Evolutionary conservation across 1,284 basidiomycete species (phyloP).

Genomic region (Rhodotorula glutinis): DNA sequence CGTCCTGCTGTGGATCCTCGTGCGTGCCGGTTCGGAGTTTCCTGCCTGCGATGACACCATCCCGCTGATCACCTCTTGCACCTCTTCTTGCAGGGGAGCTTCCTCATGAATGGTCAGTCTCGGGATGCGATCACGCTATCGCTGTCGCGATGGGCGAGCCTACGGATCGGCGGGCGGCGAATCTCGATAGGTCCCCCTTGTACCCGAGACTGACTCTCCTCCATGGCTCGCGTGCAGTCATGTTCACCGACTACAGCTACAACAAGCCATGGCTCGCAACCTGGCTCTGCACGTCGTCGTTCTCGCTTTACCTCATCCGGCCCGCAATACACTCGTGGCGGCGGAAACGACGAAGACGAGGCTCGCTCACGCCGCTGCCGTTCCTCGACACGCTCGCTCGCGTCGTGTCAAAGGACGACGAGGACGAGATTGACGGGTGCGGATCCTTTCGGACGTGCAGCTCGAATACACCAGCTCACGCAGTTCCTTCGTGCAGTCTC

Average conservation of each 20-base stretch:
- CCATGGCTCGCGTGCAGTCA: constrained; percentile 14
- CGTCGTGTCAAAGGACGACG: constrained; percentile 16
- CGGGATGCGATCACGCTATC: no score
- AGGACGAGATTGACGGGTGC: neutral
- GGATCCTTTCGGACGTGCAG: neutral
- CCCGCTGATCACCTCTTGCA: neutral
- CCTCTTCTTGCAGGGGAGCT: constrained; percentile 21
- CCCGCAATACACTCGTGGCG: constrained; percentile 56
- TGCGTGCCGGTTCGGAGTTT: no score
- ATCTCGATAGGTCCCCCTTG: neutral
- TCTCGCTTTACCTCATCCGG: constrained; percentile 79
- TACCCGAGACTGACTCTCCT: neutral
- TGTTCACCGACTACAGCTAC: constrained; percentile 43
- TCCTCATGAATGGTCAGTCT: constrained; percentile 39
- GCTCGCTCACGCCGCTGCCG: neutral
- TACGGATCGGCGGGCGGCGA: neutral
- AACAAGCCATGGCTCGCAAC: constrained; percentile 58
- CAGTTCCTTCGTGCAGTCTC: neutral
- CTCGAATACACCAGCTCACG: neutral
- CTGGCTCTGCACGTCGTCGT: constrained; percentile 82
- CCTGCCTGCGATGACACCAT: neutral
- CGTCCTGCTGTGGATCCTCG: constrained; percentile 73
- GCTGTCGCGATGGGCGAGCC: neutral
- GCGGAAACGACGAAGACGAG: constrained; percentile 17
- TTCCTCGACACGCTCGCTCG: constrained; percentile 1